Base-by-base conservation (phyloP, 257 asterid genomes). In the Nicotiana knightiana region DNA sequence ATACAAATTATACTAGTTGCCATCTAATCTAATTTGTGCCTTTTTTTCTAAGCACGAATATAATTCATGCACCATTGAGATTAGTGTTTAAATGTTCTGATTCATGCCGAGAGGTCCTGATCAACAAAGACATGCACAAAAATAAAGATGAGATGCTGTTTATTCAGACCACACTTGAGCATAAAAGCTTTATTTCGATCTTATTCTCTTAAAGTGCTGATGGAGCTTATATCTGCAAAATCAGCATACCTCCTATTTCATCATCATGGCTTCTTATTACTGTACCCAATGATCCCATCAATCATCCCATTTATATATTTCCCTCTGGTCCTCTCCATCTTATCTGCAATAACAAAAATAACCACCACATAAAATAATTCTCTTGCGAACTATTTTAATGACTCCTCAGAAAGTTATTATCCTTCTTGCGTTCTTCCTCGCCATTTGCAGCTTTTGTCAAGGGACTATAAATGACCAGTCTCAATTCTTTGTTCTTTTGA, bases 151-250 rank as follows among this genome's bases (percentile, higher is more conserved):
- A 82, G 83, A 85, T 70, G 82, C 86, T 80, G 37, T 64, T 59
- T 11, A 62, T 65, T 54, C 80, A 84, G 61, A 79, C 78, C 77
- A 83, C 86, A 65, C 57, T 18, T 86, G 48, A 76, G 80, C 81
- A 82, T 54, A 80, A 82, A 87, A 84, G 77, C 83, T 81, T 81
- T 54, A 66, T 26, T 59, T 37, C 83, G 86, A 81, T 87, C 77
- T 88, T 90, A 91, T 90, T 90, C 91, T 84, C 82, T 64, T 81
- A 83, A 75, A 18, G 86, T 83, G 83, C 81, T 84, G 83, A 87
- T 89, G 89, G 89, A 92, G 92, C 93, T 79, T 85, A 92, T 90
- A 89, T 92, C 85, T 83, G 85, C 86, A 85, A 92, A 88, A 85
- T 87, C 82, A 82, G 86, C 86, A 82, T 89, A 92, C 89, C 90